A percentile compares a stretch with the other conserved stretches of the same genome.
These are phyloP conservation scores for Aethionema arabicum DNA, from an alignment of 345 rosid species.

Conservation along the genomic window DNA sequence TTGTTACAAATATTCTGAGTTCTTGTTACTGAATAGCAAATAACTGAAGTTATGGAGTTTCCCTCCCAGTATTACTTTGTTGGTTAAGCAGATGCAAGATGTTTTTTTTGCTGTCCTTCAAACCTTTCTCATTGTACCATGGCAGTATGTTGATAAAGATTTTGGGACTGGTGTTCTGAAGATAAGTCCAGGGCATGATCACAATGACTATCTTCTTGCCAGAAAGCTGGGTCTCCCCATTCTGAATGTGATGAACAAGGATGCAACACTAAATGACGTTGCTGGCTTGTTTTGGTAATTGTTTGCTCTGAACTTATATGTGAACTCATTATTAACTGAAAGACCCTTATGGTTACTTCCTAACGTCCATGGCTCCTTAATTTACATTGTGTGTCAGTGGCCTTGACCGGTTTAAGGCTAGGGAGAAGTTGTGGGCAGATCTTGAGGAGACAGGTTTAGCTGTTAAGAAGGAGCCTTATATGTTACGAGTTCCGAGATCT, in stretches of 20 bases:
- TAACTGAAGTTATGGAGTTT: slow-evolving; percentile 1
- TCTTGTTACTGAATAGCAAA: slow-evolving; percentile 22
- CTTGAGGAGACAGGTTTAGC: slow-evolving; percentile 93
- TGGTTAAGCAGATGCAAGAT: too few relatives aligned
- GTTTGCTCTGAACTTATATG: slow-evolving; percentile 23
- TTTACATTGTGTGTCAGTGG: slow-evolving; percentile 50
- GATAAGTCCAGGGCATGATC: slow-evolving; percentile 99
- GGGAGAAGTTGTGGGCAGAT: slow-evolving; percentile 89
- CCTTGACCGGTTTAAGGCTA: slow-evolving; percentile 87
- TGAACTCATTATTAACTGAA: slow-evolving; percentile 7
- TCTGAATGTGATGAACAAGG: slow-evolving; percentile 96
- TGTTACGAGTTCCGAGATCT: slow-evolving; percentile 84
- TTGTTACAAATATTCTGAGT: slow-evolving; percentile 5
- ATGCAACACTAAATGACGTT: slow-evolving; percentile 89
- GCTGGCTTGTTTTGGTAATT: slow-evolving; percentile 87
- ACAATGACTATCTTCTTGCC: slow-evolving; percentile 93
- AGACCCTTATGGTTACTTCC: slow-evolving; percentile 15
- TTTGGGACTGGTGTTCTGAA: slow-evolving; percentile 98
- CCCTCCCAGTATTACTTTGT: not conserved
- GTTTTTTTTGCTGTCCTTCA: slow-evolving; percentile 3
- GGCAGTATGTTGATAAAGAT: slow-evolving; percentile 93
- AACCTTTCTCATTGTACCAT: slow-evolving; percentile 27
- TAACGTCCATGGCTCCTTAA: slow-evolving; percentile 27
- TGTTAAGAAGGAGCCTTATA: slow-evolving; percentile 76
- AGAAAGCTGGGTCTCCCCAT: slow-evolving; percentile 96